These are phyloP conservation scores for Centaurea solstitialis DNA, from an alignment of 129 eudicot species.

Conservation along the genomic window DNA sequence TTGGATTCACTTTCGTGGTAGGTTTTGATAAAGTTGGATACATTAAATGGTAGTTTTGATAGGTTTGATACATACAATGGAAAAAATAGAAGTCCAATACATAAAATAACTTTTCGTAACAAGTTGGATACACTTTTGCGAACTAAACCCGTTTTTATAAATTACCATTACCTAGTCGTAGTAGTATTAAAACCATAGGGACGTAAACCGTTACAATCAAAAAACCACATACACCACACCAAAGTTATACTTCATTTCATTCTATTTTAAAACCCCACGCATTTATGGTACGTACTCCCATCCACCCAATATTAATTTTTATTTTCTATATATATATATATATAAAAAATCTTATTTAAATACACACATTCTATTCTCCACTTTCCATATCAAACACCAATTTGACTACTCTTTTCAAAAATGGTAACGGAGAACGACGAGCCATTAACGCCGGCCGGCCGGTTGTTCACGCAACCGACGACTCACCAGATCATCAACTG, in stretches of 20 bases:
- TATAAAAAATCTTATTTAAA: not conserved
- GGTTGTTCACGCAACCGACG: slow-evolving; percentile 57
- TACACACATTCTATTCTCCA: not conserved
- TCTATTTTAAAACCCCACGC: not conserved
- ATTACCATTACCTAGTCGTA: too few relatives aligned
- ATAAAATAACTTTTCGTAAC: too few relatives aligned
- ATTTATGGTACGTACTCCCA: too few relatives aligned
- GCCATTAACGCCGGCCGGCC: slow-evolving; percentile 76
- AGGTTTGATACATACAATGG: too few relatives aligned
- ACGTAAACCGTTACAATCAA: not conserved
- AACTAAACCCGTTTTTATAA: too few relatives aligned
- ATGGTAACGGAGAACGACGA: slow-evolving; percentile 35
- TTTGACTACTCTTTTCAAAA: not conserved
- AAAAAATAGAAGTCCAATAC: too few relatives aligned
- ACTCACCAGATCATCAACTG: slow-evolving; percentile 66
- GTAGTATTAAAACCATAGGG: too few relatives aligned
- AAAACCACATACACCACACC: not conserved
- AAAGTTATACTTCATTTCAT: not conserved
- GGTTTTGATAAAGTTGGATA: too few relatives aligned
- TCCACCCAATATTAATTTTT: not conserved
- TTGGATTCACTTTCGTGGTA: too few relatives aligned
- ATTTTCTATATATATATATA: too few relatives aligned
- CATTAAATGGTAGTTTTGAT: too few relatives aligned
- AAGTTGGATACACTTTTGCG: too few relatives aligned
- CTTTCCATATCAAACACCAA: not conserved